phyloP scores from a whole-genome alignment of 495 filamentous ascomycete species.

The Hypoxylon fragiforme region DNA sequence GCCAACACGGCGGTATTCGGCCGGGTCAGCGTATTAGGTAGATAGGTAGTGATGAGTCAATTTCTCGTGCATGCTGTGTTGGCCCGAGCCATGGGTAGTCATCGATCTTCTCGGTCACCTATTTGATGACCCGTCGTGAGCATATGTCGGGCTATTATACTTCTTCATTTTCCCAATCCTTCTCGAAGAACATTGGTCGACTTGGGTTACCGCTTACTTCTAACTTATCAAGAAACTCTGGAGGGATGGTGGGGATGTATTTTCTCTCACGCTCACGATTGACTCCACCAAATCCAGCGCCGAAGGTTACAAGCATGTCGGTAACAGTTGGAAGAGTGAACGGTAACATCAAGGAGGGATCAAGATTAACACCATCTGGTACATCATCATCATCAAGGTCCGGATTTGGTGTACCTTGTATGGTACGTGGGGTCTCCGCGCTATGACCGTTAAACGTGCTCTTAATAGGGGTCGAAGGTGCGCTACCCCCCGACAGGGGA shows the following conservation, averaged over 20 bases:
- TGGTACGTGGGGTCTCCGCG: conserved; percentile 27
- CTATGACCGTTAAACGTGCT: conserved; percentile 41
- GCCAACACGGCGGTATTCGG: conserved; percentile 32
- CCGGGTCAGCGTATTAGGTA: conserved; percentile 24
- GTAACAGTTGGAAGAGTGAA: conserved; percentile 94
- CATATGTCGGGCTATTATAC: conserved; percentile 35
- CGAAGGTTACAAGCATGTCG: conserved; percentile 95
- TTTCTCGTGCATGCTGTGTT: conserved; percentile 31
- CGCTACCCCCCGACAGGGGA: conserved; percentile 41
- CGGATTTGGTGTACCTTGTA: conserved; percentile 36
- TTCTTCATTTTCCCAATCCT: conserved; percentile 57
- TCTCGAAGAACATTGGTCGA: conserved; percentile 48
- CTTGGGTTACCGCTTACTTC: conserved; percentile 58
- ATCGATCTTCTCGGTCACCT: conserved; percentile 5
- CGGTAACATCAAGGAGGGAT: conserved; percentile 89
- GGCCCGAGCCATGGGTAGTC: conserved; percentile 18
- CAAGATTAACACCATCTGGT: conserved; percentile 74
- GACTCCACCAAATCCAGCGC: conserved; percentile 89
- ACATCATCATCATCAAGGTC: conserved; percentile 58
- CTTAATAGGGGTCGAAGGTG: conserved; percentile 46
- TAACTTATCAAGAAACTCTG: conserved; percentile 88
- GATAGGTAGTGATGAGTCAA: conserved; percentile 25
- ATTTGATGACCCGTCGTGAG: conserved; percentile 19
- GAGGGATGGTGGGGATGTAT: conserved; percentile 94
- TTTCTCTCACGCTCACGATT: conserved; percentile 91